Evolutionary conservation across 495 filamentous ascomycete genomes (phyloP), one percentile per base, ranked within the genome.

Genomic region (Hyaloscypha variabilis): DNA sequence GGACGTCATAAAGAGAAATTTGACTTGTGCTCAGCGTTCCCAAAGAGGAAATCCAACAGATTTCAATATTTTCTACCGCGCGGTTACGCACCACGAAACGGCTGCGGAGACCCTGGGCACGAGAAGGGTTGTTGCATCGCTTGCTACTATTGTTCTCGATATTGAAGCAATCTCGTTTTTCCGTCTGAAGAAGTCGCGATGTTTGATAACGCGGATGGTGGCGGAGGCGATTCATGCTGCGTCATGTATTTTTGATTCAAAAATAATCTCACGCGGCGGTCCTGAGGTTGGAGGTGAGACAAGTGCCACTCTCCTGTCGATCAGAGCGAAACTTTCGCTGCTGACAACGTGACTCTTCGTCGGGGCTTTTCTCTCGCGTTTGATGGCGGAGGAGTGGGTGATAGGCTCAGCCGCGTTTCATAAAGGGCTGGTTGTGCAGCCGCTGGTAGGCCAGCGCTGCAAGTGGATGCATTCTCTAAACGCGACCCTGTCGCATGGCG

Each of bases 51-150:
- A 25, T 36, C 50, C 21, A 58, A 54, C 28, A 23, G 23, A 28
- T 49, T 46, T 66, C 68, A 66, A 70, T 70, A 67, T 63, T 69
- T 66, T 24, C 60, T 64, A 67, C 68, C 68, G 68, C 68, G 68
- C 68, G 68, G 68, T 57, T 60, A 67, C 34, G 28, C 21, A 66
- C 64, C 67, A 56, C 50, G 50, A 61, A 17, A 31, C 55, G 39
- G 34, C 57, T 26, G n/a, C 34, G 57, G 31, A 10, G 8, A 8
- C 21, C 34, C 51, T 54, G 21, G 54, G 54, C 19, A 24, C 23
- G 29, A 28, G 54, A 34, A 58, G 19, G 54, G 29, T 19, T 29
- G 25, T 34, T 21, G 25, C 54, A 58, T 46, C 25, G 26, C 25
- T 42, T 23, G 30, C 29, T 10, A 46, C 19, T 8, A 21, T 46